Evolutionary conservation across 352 stramenopile species (phyloP), one percentile per base, ranked within the genome.

Genomic region (Pythium periplocum): DNA sequence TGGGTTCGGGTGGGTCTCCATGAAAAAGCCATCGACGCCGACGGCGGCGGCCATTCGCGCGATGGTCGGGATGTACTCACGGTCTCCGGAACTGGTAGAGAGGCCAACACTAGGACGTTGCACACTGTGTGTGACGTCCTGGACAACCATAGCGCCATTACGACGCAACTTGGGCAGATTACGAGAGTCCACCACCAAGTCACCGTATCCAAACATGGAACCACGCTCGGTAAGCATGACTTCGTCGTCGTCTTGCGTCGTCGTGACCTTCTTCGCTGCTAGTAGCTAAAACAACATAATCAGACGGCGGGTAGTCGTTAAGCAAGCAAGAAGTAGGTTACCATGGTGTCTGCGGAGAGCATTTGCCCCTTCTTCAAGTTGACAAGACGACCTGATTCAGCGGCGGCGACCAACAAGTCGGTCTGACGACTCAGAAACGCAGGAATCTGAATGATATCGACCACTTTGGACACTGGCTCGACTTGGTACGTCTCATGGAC

Each of bases 311-410:
- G 33, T 54, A n/a, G 32, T 45, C 62, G 53, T 32, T 4, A 42
- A 42, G 7, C 38, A 1, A 42, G 12, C 38, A 49, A 5, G 32
- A 54, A 47, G 30, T 33, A 53, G 3, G 51, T 42, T 47, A 78
- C 78, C 86, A 95, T 95, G 17, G 84, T 93, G 47, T 90, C 82
- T 4, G 81, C 69, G 10, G 78, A 89, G 2, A 90, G 76, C 78
- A 96, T 93, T 53, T 96, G 86, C 6, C 85, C 86, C 41, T 94
- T 93, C 61, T 95, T 96, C 40, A 96, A 69, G 61, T 95, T 93
- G 51, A 96, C 82, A 6, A 94, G 71, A 48, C 73, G 65, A 6
- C 86, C 86, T 0, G 82, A 87, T 30, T 64, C 62, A 9, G 85
- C 85, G n/a, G 82, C 85, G 33, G 74, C 80, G 17, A 93, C 77